These are phyloP conservation scores for Globisporangium irregulare DNA, from an alignment of 352 stramenopile genomes.

Conservation along the genomic window DNA sequence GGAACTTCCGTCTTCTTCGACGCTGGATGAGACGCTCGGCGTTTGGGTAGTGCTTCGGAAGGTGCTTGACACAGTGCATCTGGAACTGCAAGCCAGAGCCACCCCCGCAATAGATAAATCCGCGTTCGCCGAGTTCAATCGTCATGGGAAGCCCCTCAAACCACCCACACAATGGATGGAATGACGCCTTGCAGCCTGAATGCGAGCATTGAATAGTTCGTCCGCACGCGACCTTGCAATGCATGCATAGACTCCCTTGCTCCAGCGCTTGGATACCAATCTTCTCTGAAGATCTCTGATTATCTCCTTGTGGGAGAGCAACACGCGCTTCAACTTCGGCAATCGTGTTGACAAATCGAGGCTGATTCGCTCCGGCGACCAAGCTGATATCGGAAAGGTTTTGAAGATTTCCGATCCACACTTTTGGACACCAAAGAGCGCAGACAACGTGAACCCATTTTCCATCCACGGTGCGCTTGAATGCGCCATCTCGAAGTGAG, in stretches of 20 bases:
- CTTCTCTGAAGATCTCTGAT: constrained; percentile 13
- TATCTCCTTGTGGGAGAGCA: constrained; percentile 10
- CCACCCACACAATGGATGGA: constrained; percentile 86
- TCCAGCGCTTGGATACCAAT: constrained; percentile 21
- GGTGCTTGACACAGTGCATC: constrained; percentile 59
- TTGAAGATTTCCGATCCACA: constrained; percentile 83
- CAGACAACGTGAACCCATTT: constrained; percentile 90
- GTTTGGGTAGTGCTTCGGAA: constrained; percentile 41
- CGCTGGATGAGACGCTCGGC: constrained; percentile 43
- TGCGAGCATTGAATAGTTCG: constrained; percentile 70
- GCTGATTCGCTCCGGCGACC: constrained; percentile 33
- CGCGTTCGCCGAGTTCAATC: constrained; percentile 37
- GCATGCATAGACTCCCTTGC: constrained; percentile 52
- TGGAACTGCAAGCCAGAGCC: constrained; percentile 69
- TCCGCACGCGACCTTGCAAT: constrained; percentile 76
- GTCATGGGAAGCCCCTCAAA: constrained; percentile 80
- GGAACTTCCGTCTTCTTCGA: constrained; percentile 53
- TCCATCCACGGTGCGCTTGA: constrained; percentile 82
- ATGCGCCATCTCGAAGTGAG: constrained; percentile 76
- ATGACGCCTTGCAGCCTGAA: constrained; percentile 50
- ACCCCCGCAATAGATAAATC: constrained; percentile 71
- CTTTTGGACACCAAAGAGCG: constrained; percentile 85
- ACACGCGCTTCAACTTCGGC: constrained; percentile 50
- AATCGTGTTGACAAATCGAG: constrained; percentile 56
- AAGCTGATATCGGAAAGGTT: constrained; percentile 77